Percentiles rank a stretch among this genome's conserved stretches.
phyloP scores from a whole-genome alignment of 2,329 filamentous ascomycete species.

The Trichoderma breve region DNA sequence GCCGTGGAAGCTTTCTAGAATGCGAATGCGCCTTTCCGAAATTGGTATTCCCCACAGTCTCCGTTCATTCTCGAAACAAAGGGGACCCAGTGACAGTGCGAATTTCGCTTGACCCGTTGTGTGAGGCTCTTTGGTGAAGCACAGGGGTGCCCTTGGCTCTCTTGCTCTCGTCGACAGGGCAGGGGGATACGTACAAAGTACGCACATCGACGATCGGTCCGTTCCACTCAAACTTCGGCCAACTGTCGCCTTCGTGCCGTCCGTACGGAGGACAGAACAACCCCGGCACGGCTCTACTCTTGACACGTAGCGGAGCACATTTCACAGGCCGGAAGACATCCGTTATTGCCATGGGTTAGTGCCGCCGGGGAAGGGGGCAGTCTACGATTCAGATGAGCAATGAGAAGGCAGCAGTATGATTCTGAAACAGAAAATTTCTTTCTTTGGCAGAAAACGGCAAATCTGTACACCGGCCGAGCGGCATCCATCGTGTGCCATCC shows the following conservation, averaged over 20 bases:
- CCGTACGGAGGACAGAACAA: constrained; percentile 1
- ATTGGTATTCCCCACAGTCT: constrained; percentile 19
- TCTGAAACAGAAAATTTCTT: not conserved
- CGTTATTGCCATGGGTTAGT: constrained; percentile 4
- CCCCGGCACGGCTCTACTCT: constrained; percentile 14
- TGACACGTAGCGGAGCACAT: constrained; percentile 15
- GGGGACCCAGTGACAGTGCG: constrained; percentile 7
- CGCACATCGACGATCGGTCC: constrained; percentile 13
- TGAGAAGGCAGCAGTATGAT: not conserved
- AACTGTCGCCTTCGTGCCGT: constrained; percentile 17
- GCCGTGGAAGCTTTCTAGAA: constrained; percentile 34
- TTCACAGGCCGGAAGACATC: constrained; percentile 11
- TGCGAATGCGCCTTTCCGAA: constrained; percentile 24
- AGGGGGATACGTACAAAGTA: not conserved
- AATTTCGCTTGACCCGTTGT: not conserved
- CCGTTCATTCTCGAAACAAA: constrained; percentile 20
- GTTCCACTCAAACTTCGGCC: constrained; percentile 18
- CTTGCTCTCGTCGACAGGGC: not conserved
- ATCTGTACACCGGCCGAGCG: not conserved
- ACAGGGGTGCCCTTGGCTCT: not conserved
- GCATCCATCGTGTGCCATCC: not conserved
- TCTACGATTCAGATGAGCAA: not conserved
- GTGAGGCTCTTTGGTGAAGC: constrained; percentile 11
- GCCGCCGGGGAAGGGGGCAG: not conserved
- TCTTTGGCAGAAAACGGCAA: not conserved